These are phyloP conservation scores for Eruca vesicaria DNA, from an alignment of 441 rosid species.

Conservation along the genomic window DNA sequence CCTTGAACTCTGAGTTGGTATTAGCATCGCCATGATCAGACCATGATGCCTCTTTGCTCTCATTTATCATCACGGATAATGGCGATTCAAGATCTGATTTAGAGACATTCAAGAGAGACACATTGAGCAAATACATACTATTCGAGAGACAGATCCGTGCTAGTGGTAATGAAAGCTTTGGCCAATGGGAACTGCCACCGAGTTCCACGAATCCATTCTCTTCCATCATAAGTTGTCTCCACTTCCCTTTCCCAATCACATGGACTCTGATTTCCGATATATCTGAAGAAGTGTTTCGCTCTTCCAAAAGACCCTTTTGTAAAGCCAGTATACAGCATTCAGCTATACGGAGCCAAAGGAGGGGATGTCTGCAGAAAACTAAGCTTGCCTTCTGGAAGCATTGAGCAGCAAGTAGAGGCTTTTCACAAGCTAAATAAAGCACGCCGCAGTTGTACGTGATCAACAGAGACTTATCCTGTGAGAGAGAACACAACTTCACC, in stretches of 20 bases:
- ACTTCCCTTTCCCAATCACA: constrained; percentile 88
- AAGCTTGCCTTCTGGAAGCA: constrained; percentile 82
- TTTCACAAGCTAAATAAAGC: constrained; percentile 82
- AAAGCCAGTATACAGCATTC: constrained; percentile 93
- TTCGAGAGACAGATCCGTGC: constrained; percentile 82
- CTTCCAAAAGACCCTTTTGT: constrained; percentile 68
- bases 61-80: constrained; percentile 47
- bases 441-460: constrained; percentile 86
- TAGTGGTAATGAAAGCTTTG: constrained; percentile 69
- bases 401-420: constrained; percentile 80
- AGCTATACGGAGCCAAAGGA: constrained; percentile 92
- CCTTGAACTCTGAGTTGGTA: constrained; percentile 71
- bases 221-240: constrained; percentile 77
- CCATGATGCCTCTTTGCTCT: constrained; percentile 41
- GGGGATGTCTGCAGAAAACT: constrained; percentile 64
- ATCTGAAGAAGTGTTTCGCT: constrained; percentile 38
- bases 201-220: constrained; percentile 44
- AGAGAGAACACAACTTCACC: constrained; percentile 56
- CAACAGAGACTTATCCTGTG: constrained; percentile 85
- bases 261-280: constrained; percentile 54
- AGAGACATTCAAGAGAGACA: constrained; percentile 35
- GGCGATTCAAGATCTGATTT: constrained; percentile 41
- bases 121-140: constrained; percentile 66
- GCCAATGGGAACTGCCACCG: constrained; percentile 47
- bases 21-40: constrained; percentile 52